phyloP scores from a whole-genome alignment of 139 green algal species.

The Chlamydomonas applanata region DNA sequence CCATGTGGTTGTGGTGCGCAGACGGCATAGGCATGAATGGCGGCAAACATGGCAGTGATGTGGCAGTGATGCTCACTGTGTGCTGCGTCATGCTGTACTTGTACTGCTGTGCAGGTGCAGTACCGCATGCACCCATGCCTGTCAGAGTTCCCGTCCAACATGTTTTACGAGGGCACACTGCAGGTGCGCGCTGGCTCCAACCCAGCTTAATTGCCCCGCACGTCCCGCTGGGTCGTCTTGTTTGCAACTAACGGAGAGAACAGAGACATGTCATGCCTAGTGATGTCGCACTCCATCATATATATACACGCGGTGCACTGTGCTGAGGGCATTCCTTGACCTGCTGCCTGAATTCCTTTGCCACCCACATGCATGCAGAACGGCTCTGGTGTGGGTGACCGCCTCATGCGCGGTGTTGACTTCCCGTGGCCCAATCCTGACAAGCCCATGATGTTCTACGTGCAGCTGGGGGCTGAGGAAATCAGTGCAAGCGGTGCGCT shows the following conservation, averaged over 20 bases:
- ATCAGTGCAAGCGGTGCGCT: conserved; percentile 34
- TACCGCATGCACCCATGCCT: conserved; percentile 99
- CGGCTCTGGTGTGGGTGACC: conserved; percentile 52
- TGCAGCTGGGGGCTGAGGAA: conserved; percentile 82
- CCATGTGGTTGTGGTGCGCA: no score
- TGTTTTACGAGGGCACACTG: conserved; percentile 97
- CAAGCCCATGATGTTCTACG: conserved; percentile 95
- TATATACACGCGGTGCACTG: neutral
- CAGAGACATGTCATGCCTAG: no score
- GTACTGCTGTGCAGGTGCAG: conserved; percentile 81
- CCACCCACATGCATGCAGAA: no score
- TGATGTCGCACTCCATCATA: neutral
- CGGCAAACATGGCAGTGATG: no score
- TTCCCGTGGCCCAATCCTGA: conserved; percentile 65
- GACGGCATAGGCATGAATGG: no score
- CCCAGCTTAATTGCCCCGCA: no score
- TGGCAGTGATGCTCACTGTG: no score
- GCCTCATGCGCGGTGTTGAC: conserved; percentile 31
- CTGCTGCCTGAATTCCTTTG: no score
- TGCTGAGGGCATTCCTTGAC: neutral
- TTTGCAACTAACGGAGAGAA: no score
- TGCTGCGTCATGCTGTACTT: no score
- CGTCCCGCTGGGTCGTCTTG: no score
- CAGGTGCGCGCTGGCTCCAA: conserved; percentile 59
- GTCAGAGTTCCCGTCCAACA: conserved; percentile 94